Evolutionary conservation across 164 flowering plant genomes (phyloP), one percentile per base, ranked within the genome.

Genomic region (Amborella trichopoda): DNA sequence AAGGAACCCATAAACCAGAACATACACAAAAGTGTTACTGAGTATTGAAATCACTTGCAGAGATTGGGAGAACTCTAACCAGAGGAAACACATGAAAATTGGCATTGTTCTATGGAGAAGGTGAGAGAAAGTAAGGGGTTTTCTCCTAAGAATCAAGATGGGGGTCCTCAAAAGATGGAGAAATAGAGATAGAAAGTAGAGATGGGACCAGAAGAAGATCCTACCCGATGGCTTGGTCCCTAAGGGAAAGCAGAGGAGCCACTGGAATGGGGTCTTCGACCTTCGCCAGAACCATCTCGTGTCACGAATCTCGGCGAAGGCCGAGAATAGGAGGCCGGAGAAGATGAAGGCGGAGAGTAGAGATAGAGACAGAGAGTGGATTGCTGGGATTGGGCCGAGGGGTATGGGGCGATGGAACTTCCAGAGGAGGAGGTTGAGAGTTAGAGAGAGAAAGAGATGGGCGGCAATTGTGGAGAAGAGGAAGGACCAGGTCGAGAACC

Each of bases 1-100:
- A 9, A 85, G 45, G 59, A 78, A 85, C 22, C 78, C 94, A 58
- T 85, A 80, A 0, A 78, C 78, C 9, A 82, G 62, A 0, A 76
- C 44, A 54, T 81, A 74, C 4, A 72, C 48, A 25, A 71, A 34
- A 4, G 78, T 76, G 2, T 81, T 64, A 4, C 51, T 53, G 14
- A 85, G 54, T 2, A 89, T 85, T 8, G 76, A 95, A 26, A 77
- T 44, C 4, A 89, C 82, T 44, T 89, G 97, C 48, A 89, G 78
- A 8, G 95, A 86, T 49, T 89, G 97, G 0, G 95, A 80, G 65
- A 80, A 89, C 40, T 89, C 94, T 2, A 89, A 77, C 97, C 97
- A 89, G 4, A 85, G 56, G 43, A 80, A 89, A 0, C 90, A 70
- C 74, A 62, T 71, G 54, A 56, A 61, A 1, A 73, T 51, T 6